Evolutionary conservation across 2,329 filamentous ascomycete species (phyloP), one percentile per base, ranked within the genome.

Genomic region (Talaromyces islandicus): DNA sequence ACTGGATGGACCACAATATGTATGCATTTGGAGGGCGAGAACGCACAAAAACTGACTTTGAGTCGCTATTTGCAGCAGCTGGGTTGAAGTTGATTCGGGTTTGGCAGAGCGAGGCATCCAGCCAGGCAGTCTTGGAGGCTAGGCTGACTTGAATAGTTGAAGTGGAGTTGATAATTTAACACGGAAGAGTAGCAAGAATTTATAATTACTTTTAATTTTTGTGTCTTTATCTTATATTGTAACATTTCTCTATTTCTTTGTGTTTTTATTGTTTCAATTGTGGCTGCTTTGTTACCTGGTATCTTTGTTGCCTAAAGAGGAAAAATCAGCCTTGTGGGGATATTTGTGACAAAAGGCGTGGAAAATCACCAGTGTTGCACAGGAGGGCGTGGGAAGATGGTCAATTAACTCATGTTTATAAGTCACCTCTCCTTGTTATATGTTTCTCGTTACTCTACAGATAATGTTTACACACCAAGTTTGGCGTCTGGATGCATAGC

Each of bases 21-120:
- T 68, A 73, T 65, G 63, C 70, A 10, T 66, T 68, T 48, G 69
- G 70, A 27, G 71, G 71, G 38, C 69, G 71, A 60, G 67, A 71
- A 51, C 65, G 65, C 32, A 65, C 66, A 21, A 60, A 66, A 62
- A 66, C 66, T 38, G 68, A 71, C 50, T 71, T 57, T 24, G 53
- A 60, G 58, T 41, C 41, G 46, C 61, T 70, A 12, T 59, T 70
- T 11, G 58, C 65, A 10, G 62, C 59, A 3, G 63, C 63, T 12
- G 66, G 68, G 2, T 55, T 70, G 25, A 65, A 69, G 43, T 62
- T 70, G 24, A 66, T 68, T 32, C 68, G 68, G 59, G 62, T 70
- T 19, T 69, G 63, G 63, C 64, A 59, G 54, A 64, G 62, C 41
- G 53, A 60, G 46, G 62, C 62, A 2, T 59, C 60, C 24, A 64